Evolutionary conservation across 768 basidiomycete species (phyloP).

Genomic region (Collybiopsis luxurians): DNA sequence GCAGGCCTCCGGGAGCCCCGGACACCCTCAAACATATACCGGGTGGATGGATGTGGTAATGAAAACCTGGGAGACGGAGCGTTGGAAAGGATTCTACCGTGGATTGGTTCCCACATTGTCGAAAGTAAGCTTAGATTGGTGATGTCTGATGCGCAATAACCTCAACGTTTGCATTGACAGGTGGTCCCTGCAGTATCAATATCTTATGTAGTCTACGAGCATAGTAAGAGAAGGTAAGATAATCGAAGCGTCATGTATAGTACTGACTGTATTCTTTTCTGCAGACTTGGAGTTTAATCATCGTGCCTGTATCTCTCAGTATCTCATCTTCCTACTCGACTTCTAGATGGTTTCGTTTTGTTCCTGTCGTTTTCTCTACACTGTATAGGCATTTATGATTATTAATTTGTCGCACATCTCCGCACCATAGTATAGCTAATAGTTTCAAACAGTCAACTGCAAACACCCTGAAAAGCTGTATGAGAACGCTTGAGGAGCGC

Average conservation of each 20-base stretch:
- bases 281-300: slow-evolving; percentile 35
- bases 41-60: slow-evolving; percentile 83
- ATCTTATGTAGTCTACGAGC: slow-evolving; percentile 93
- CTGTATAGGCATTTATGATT: neutral
- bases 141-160: neutral
- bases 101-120: slow-evolving; percentile 91
- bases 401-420: neutral
- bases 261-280: slow-evolving; percentile 6
- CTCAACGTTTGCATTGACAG: slow-evolving; percentile 31
- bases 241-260: slow-evolving; percentile 2
- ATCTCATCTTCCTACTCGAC: neutral
- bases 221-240: slow-evolving; percentile 72
- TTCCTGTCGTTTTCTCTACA: neutral
- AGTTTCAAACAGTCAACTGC: no score
- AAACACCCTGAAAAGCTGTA: no score
- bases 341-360: neutral
- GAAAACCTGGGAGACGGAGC: slow-evolving; percentile 81
- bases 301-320: no score
- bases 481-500: no score
- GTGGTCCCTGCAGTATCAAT: slow-evolving; percentile 97
- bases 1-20: slow-evolving; percentile 94
- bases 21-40: slow-evolving; percentile 88
- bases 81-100: slow-evolving; percentile 93
- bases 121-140: slow-evolving; percentile 51
- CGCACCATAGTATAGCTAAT: slow-evolving; percentile 1